Evolutionary conservation across 345 rosid genomes (phyloP).

Genomic region (Bruguiera sexangula): DNA sequence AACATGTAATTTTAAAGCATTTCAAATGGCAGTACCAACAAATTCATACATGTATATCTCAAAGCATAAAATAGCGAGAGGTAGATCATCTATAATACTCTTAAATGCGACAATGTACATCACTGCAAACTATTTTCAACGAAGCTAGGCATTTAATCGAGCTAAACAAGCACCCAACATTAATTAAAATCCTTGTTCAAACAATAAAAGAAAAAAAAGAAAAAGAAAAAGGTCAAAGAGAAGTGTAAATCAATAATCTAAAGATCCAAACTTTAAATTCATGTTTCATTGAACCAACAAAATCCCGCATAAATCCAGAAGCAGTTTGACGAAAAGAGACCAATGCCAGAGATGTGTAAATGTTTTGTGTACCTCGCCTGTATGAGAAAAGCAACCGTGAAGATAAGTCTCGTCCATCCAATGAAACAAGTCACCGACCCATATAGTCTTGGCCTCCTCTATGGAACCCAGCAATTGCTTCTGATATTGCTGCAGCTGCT

Average conservation of each 20-base stretch:
- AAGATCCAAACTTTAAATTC: background rate
- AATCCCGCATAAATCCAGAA: background rate
- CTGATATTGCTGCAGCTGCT: conserved; percentile 26
- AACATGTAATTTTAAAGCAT: too few species aligned
- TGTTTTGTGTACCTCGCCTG: conserved; percentile 52
- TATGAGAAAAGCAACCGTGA: conserved; percentile 63
- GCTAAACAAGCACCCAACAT: too few species aligned
- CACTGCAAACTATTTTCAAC: too few species aligned
- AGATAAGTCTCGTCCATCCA: conserved; percentile 90
- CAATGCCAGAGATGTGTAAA: background rate
- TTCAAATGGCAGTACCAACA: too few species aligned
- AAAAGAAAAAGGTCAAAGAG: background rate
- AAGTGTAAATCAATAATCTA: background rate
- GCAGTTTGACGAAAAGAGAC: background rate
- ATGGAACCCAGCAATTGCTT: conserved; percentile 38
- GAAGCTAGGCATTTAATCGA: too few species aligned
- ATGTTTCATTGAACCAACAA: background rate
- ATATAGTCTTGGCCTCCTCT: conserved; percentile 67
- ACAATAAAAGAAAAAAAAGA: background rate
- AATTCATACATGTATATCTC: too few species aligned
- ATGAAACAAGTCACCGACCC: conserved; percentile 76
- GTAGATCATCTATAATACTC: too few species aligned
- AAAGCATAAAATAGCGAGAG: too few species aligned
- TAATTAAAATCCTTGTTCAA: background rate
- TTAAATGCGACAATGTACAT: too few species aligned